These are phyloP conservation scores for Rhodotorula mucilaginosa DNA, from an alignment of 1,284 basidiomycete species.

Conservation along the genomic window DNA sequence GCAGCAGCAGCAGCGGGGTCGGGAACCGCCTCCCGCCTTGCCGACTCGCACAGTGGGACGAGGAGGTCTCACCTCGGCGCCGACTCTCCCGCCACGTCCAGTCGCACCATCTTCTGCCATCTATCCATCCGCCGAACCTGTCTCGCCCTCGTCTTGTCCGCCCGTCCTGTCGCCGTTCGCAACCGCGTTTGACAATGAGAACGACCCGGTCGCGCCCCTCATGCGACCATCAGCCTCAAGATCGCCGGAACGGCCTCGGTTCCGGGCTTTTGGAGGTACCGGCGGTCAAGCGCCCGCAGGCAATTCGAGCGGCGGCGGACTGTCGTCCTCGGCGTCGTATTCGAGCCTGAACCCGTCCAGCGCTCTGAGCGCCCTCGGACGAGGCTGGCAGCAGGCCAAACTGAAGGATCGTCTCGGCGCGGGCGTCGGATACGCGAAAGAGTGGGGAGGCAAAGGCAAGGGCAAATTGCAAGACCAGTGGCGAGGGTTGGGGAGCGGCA, in stretches of 20 bases:
- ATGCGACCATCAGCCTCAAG: not conserved
- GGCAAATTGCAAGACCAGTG: conserved; percentile 15
- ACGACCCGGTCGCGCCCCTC: not conserved
- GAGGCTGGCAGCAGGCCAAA: conserved; percentile 12
- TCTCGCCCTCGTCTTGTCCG: conserved; percentile 15
- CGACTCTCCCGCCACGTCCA: not conserved
- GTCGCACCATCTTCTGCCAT: not conserved
- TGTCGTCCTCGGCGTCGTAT: conserved; percentile 8
- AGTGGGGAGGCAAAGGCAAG: conserved; percentile 32
- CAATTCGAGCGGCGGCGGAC: not conserved
- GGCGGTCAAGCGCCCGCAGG: not conserved
- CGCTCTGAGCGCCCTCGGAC: not conserved
- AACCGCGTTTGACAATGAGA: not conserved
- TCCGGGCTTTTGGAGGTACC: not conserved
- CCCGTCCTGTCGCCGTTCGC: conserved; percentile 7
- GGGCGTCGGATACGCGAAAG: conserved; percentile 14
- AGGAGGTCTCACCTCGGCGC: not conserved
- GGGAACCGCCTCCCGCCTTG: conserved; percentile 6
- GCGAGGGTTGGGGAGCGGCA: not conserved
- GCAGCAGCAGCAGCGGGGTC: not conserved
- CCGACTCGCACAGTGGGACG: conserved; percentile 5
- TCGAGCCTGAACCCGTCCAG: not conserved
- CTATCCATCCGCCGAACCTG: not conserved
- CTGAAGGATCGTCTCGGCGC: conserved; percentile 29
- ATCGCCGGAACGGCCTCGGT: not conserved